Conservation (phyloP, 1,284 basidiomycete species). For the Bjerkandera adusta region DNA sequence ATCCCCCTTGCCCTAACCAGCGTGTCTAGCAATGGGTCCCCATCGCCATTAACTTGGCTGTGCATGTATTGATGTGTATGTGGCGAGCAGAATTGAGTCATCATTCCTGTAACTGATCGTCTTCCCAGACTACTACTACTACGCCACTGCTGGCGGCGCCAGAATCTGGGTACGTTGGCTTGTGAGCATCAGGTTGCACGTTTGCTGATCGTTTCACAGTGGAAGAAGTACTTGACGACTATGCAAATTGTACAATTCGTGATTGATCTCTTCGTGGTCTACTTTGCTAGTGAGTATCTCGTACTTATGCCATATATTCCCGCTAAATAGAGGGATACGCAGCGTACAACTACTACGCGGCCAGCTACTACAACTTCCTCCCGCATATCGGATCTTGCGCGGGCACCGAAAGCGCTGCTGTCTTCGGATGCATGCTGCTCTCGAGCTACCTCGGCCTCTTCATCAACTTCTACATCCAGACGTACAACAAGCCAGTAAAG, state of each 20-base stretch:
- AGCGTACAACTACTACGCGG: constrained; percentile 86
- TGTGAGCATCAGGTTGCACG: background rate
- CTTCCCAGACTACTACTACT: constrained; percentile 90
- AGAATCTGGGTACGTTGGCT: constrained; percentile 83
- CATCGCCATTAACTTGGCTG: constrained; percentile 88
- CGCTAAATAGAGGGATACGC: constrained; percentile 2
- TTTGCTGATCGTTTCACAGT: constrained; percentile 43
- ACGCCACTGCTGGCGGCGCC: constrained; percentile 91
- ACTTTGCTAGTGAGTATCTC: constrained; percentile 83
- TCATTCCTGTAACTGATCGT: background rate
- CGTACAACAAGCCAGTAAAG: constrained; percentile 67
- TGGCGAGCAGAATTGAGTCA: constrained; percentile 16
- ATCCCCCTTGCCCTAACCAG: constrained; percentile 10
- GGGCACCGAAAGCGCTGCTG: constrained; percentile 84
- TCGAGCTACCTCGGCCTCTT: constrained; percentile 90
- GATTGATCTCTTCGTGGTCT: constrained; percentile 86
- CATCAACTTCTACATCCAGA: constrained; percentile 88
- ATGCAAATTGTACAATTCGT: constrained; percentile 97
- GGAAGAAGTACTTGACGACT: constrained; percentile 95
- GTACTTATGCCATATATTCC: constrained; percentile 13
- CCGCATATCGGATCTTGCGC: constrained; percentile 83
- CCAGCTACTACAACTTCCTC: constrained; percentile 58
- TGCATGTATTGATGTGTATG: constrained; percentile 98
- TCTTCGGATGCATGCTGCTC: constrained; percentile 87
- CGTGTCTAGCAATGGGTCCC: constrained; percentile 87